Percentiles rank a stretch among this genome's conserved stretches.
These are phyloP conservation scores for Blastocystis sp. DNA, from an alignment of 352 stramenopile genomes.

Conservation along the genomic window DNA sequence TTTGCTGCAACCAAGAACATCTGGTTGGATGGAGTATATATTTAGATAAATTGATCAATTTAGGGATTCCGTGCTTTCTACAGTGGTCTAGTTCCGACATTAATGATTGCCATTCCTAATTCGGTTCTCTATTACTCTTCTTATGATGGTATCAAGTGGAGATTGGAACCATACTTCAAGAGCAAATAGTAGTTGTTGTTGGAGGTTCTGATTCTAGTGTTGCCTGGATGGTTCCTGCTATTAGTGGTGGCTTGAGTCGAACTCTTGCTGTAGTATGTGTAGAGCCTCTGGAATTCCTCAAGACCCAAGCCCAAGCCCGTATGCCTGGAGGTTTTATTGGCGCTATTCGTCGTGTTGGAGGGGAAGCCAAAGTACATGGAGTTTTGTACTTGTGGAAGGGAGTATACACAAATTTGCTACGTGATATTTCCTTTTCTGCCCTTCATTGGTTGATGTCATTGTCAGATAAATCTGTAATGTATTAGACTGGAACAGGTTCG, in stretches of 20 bases:
- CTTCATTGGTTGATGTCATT: conserved; percentile 58
- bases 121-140: conserved; percentile 61
- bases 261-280: conserved; percentile 42
- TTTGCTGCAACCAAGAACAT: conserved; percentile 61
- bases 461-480: not conserved
- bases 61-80: conserved; percentile 49
- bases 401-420: conserved; percentile 61
- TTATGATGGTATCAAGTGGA: conserved; percentile 58
- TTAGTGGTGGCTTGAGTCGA: conserved; percentile 38
- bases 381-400: conserved; percentile 60
- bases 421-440: conserved; percentile 59
- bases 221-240: conserved; percentile 55
- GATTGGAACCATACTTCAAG: conserved; percentile 54
- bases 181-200: conserved; percentile 1
- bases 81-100: conserved; percentile 40
- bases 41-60: not conserved
- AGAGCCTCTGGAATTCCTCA: conserved; percentile 61
- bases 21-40: conserved; percentile 35
- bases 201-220: not conserved
- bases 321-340: conserved; percentile 51
- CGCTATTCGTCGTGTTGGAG: conserved; percentile 43
- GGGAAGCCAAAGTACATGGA: conserved; percentile 44
- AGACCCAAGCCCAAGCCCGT: conserved; percentile 56
- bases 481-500: conserved; percentile 49
- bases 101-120: conserved; percentile 62